Base-by-base conservation (phyloP, 805 yeast genomes). In the Yarrowia sp. region DNA sequence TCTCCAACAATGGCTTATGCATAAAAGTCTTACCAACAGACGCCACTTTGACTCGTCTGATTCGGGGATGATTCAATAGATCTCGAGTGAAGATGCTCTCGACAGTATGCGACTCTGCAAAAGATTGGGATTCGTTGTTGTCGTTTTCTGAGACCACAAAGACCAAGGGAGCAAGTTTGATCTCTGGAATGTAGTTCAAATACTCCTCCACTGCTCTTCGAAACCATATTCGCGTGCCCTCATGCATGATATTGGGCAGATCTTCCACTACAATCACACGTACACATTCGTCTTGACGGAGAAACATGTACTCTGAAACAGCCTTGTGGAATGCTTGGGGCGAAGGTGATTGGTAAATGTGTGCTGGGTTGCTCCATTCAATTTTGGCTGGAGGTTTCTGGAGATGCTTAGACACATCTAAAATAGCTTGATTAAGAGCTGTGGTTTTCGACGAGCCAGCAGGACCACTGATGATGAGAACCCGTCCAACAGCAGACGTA, bases 211-310 rank as follows among this genome's bases (percentile, higher is more conserved):
- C 51, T 0, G 51, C 49, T 21, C 17, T 14, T 21, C 51, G 40
- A 21, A 58, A 58, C 49, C 51, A 41, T 4, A 14, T 4, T 1
- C 63, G 51, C 3, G 63, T 58, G 2, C 22, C 51, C 4, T 7
- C 21, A 58, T 58, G 63, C 63, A 43, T 41, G n/a, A 58, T 43
- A 6, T 58, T 58, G 7, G 63, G 63, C 14, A 58, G 40, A 22
- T 58, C 63, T 14, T 58, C 63, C 17, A 58, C 41, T 1, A 28
- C 9, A 4, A 58, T 17, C 8, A 32, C 28, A 1, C 40, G 19
- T n/a, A 54, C 22, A 22, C 24, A 14, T 6, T 26, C 61, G 17
- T 54, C 61, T 26, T 54, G 61, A 9, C 61, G 44, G 17, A 54
- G 46, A n/a, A 16, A 38, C 61, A 54, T 54, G 35, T 36, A 54